phyloP scores from a whole-genome alignment of 2,329 filamentous ascomycete genomes.

The Xylariaceae sp. region DNA sequence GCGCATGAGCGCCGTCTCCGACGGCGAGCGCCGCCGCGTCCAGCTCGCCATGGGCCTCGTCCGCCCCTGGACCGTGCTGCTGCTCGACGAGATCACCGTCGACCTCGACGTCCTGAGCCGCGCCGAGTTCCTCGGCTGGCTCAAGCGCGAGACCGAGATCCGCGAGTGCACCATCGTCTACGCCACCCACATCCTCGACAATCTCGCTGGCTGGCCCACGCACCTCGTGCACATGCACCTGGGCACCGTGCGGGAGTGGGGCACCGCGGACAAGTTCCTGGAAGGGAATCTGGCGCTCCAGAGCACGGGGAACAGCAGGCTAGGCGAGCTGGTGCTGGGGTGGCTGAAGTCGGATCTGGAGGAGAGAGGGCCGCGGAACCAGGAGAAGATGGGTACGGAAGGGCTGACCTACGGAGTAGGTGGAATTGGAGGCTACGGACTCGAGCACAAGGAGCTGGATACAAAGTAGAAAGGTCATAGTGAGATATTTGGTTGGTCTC shows the following conservation, averaged over 20 bases:
- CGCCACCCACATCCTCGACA: conserved; percentile 95
- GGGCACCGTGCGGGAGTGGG: conserved; percentile 84
- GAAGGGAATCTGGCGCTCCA: conserved; percentile 35
- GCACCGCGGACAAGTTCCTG: conserved; percentile 66
- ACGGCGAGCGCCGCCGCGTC: conserved; percentile 86
- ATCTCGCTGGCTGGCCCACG: conserved; percentile 89
- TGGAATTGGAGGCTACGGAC: conserved; percentile 52
- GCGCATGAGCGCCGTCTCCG: conserved; percentile 94
- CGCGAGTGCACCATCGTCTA: conserved; percentile 91
- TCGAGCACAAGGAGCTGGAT: conserved; percentile 40
- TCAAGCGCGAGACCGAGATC: conserved; percentile 80
- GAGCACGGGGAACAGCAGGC: conserved; percentile 68
- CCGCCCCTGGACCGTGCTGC: conserved; percentile 82
- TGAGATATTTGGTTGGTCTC: too few relatives aligned
- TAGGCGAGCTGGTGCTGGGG: conserved; percentile 81
- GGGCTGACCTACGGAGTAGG: conserved; percentile 58
- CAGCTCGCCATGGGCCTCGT: conserved; percentile 95
- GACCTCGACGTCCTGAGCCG: conserved; percentile 86
- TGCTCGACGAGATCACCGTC: conserved; percentile 96
- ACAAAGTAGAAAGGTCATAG: background rate
- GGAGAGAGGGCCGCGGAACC: conserved; percentile 71
- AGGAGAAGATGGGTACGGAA: conserved; percentile 51
- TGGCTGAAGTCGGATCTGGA: conserved; percentile 82
- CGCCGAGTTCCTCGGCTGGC: conserved; percentile 77
- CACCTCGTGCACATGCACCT: conserved; percentile 95